Evolutionary conservation across 2,329 filamentous ascomycete genomes (phyloP).

Genomic region (Xylariaceae sp.): DNA sequence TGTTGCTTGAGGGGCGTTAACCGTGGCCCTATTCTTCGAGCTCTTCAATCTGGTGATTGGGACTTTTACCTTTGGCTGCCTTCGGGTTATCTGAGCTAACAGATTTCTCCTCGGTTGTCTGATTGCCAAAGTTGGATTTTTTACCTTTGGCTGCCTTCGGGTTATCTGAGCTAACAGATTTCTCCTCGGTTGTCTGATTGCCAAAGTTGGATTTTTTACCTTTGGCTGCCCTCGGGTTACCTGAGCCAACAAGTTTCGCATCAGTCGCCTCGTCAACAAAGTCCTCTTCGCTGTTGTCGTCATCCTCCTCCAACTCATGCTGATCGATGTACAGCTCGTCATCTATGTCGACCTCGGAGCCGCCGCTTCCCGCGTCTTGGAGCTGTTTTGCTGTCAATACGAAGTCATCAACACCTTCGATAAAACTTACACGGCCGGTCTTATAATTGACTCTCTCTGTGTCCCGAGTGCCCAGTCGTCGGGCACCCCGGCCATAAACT

Average conservation of each 20-base stretch:
- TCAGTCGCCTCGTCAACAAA: conserved; percentile 7
- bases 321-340: conserved; percentile 30
- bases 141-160: conserved; percentile 14
- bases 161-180: conserved; percentile 1
- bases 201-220: conserved; percentile 13
- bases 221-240: conserved; percentile 5
- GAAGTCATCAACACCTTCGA: conserved; percentile 27
- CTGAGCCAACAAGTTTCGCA: conserved; percentile 1
- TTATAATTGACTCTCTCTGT: conserved; percentile 49
- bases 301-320: conserved; percentile 24
- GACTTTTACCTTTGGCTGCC: conserved; percentile 16
- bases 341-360: conserved; percentile 28
- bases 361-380: conserved; percentile 24
- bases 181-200: neutral
- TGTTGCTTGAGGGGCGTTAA: conserved; percentile 26
- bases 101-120: neutral
- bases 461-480: conserved; percentile 54
- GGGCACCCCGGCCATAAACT: conserved; percentile 79
- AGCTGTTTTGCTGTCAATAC: conserved; percentile 25
- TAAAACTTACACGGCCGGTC: conserved; percentile 33
- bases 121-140: neutral
- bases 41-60: conserved; percentile 15
- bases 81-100: conserved; percentile 1
- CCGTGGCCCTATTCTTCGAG: conserved; percentile 19
- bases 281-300: conserved; percentile 21